Base-by-base conservation (phyloP, 768 basidiomycete genomes). In the Tulasnella sp. region DNA sequence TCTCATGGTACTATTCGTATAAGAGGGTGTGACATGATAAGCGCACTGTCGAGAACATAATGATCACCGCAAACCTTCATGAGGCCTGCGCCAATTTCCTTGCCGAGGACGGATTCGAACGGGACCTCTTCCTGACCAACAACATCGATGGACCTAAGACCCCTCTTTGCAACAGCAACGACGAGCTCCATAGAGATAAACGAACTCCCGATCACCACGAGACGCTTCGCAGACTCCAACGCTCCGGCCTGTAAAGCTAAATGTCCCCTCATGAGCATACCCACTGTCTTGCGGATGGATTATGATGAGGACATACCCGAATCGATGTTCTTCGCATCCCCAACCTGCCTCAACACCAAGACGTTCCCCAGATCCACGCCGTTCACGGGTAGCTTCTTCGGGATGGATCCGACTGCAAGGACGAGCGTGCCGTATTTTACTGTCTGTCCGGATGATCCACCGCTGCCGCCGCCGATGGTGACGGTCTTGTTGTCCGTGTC, bases 151-250 rank as follows among this genome's bases (percentile, higher is more conserved):
- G 84, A 85, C 11, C 85, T 85, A 21, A 90, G 82, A 64, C 85
- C 84, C 55, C 86, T 82, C 65, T 82, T 82, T 7, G 80, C 70
- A 2, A 86, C 71, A 0, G 88, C 86, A n/a, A 75, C 77, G 5
- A 89, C 88, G n/a, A 91, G 75, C 69, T 93, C 88, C 89, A 96
- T 89, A 58, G 86, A 82, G 66, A 96, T 96, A 74, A 94, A 96
- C 13, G 86, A 88, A 51, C 83, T 86, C 2, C 93, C 93, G 63
- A 95, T 84, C 11, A 94, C 79, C 30, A 91, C 89, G 61, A 86
- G 70, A 51, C 76, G 76, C 71, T 90, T 87, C 32, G 85, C 85
- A 64, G 88, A 85, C 71, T 85, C 73, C 34, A 78, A 78, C 51
- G 78, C 83, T 86, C 30, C 34, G 7, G 34, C 34, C 34, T 38